Conservation (phyloP, 768 basidiomycete species). For the Xerocomellus intermedius region DNA sequence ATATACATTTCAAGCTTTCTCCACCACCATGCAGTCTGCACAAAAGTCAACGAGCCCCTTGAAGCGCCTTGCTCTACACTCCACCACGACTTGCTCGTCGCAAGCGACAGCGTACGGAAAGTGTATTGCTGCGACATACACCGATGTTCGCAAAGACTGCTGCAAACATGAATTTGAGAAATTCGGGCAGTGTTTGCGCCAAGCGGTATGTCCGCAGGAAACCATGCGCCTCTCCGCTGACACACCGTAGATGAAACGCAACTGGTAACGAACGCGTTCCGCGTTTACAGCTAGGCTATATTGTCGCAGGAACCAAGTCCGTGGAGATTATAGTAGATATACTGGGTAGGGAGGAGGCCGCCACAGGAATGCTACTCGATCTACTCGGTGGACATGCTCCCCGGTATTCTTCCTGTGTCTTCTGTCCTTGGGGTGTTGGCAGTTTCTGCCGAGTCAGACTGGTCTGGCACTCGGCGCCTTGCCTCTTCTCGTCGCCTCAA, state of each 20-base stretch:
- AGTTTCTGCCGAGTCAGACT: conserved; percentile 19
- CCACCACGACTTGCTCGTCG: conserved; percentile 67
- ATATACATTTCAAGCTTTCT: background rate
- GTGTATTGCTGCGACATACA: conserved; percentile 81
- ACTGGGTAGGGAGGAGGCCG: background rate
- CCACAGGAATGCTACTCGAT: conserved; percentile 18
- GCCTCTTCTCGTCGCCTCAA: conserved; percentile 48
- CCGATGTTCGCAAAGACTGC: conserved; percentile 78
- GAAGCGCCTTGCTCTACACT: conserved; percentile 63
- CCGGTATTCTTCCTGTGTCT: conserved; percentile 35
- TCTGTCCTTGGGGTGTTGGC: conserved; percentile 37
- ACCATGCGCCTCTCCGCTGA: background rate
- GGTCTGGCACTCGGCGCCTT: conserved; percentile 34
- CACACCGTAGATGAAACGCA: conserved; percentile 50
- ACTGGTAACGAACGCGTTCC: conserved; percentile 39
- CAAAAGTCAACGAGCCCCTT: conserved; percentile 44
- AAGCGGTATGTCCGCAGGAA: conserved; percentile 56
- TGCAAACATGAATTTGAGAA: conserved; percentile 82
- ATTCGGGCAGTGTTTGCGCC: conserved; percentile 80
- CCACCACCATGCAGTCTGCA: conserved; percentile 23
- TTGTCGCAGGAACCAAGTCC: conserved; percentile 5
- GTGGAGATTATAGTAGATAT: conserved; percentile 21
- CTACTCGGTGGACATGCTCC: conserved; percentile 28
- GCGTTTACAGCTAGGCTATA: background rate
- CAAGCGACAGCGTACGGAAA: conserved; percentile 83